Evolutionary conservation across 805 yeast genomes (phyloP).

Genomic region (Nakazawaea peltata): DNA sequence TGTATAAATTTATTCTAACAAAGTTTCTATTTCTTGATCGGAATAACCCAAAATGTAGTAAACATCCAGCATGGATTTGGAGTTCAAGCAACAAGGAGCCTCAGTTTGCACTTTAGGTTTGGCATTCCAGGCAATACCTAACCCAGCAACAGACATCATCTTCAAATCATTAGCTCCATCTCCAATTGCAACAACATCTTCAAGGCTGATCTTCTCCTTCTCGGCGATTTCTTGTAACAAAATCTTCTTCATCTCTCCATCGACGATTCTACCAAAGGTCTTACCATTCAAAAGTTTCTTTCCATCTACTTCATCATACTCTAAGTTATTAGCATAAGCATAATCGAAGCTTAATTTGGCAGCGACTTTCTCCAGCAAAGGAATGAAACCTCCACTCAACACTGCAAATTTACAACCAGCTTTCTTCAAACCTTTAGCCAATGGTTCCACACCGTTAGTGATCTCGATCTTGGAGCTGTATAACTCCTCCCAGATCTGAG

Average conservation of each 20-base stretch:
- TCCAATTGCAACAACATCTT: constrained; percentile 74
- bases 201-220: constrained; percentile 42
- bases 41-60: constrained; percentile 74
- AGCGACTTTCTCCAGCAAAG: constrained; percentile 74
- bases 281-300: constrained; percentile 58
- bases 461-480: constrained; percentile 51
- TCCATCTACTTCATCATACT: constrained; percentile 31
- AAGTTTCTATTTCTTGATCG: constrained; percentile 40
- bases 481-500: constrained; percentile 69
- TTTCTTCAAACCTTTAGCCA: constrained; percentile 52
- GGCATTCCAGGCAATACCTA: constrained; percentile 96
- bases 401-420: constrained; percentile 73
- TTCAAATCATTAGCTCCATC: constrained; percentile 95
- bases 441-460: constrained; percentile 81
- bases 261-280: constrained; percentile 75
- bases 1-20: constrained; percentile 12
- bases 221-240: constrained; percentile 55
- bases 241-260: constrained; percentile 76
- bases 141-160: constrained; percentile 90
- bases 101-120: constrained; percentile 81
- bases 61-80: constrained; percentile 64
- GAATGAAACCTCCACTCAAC: constrained; percentile 90
- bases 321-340: constrained; percentile 77
- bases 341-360: constrained; percentile 65
- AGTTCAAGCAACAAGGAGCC: constrained; percentile 80